Evolutionary conservation across 1,284 basidiomycete genomes (phyloP).

Genomic region (Ganoderma resinaceum): DNA sequence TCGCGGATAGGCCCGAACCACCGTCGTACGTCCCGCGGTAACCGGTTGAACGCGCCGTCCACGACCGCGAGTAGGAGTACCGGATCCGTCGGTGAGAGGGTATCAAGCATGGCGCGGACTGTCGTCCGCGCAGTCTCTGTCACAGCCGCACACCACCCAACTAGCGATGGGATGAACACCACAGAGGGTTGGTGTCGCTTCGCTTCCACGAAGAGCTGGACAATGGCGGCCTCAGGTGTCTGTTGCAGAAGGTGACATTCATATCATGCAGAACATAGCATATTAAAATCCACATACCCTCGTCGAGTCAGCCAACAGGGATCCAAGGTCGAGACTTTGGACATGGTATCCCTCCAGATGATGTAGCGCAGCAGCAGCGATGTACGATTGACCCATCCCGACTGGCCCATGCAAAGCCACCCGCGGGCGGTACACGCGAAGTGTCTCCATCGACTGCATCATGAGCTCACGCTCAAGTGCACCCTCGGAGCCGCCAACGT

Average conservation of each 20-base stretch:
- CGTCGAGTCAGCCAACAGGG: conserved; percentile 89
- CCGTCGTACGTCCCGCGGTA: conserved; percentile 84
- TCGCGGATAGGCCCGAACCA: conserved; percentile 92
- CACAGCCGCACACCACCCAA: conserved; percentile 88
- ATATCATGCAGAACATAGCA: not conserved
- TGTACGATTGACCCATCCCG: conserved; percentile 92
- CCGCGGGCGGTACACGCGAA: conserved; percentile 91
- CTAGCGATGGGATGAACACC: conserved; percentile 91
- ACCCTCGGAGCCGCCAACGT: conserved; percentile 69
- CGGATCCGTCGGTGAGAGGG: conserved; percentile 90
- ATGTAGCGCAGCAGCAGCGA: conserved; percentile 92
- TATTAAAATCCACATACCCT: conserved; percentile 69
- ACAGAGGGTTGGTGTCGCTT: conserved; percentile 97
- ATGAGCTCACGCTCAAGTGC: conserved; percentile 85
- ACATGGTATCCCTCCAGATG: conserved; percentile 96
- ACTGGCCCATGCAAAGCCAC: conserved; percentile 83
- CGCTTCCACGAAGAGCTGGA: conserved; percentile 97
- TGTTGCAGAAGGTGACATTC: conserved; percentile 37
- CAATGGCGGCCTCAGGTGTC: conserved; percentile 92
- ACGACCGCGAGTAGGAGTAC: conserved; percentile 90
- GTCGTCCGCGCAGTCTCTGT: conserved; percentile 88
- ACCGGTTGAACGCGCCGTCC: conserved; percentile 74
- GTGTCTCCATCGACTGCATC: conserved; percentile 90
- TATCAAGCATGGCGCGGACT: conserved; percentile 90
- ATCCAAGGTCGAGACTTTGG: conserved; percentile 92